Evolutionary conservation across 345 rosid genomes (phyloP), one percentile per base, ranked within the genome.

Genomic region (Eucalyptus regnans): DNA sequence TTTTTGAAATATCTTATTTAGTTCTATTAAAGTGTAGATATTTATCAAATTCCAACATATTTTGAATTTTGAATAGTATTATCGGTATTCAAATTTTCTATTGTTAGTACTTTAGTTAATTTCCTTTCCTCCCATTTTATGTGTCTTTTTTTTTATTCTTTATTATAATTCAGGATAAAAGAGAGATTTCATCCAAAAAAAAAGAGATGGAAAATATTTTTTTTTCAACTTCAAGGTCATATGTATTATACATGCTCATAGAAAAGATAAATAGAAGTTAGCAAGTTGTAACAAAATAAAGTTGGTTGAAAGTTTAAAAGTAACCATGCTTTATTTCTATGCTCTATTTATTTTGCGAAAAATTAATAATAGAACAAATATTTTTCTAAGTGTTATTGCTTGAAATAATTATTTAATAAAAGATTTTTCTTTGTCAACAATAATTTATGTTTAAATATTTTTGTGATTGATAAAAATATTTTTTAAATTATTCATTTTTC

Each of bases 401-500:
- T 18, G 58, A 52, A 52, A 52, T 52, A 20, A 18, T 52, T 17
- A 18, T 23, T 52, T 52, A 17, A 52, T 17, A 20, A 52, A 52
- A 7, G 4, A 52, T 52, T 17, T 17, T 18, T 52, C 8, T 17
- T 52, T 18, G 9, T 52, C 9, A 17, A 52, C 9, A 52, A 52
- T 1, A 3, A 52, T 3, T 52, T 1, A 18, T 3, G 4, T 52
- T 7, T 52, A 52, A 52, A 17, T 52, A 52, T 52, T 17, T 52
- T 52, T 0, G 2, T 52, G 56, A 52, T 6, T 0, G 22, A 3
- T 51, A 51, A 51, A 51, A 51, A 15, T 51, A 20, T 54, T 54
- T 54, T 54, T 54, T 1, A 20, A 54, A 7, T 8, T 3, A 18
- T 20, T 54, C 5, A 20, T 3, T 54, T 20, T 54, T 54, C 60